Conservation (phyloP, 257 asterid species). For the Henckelia pumila region DNA sequence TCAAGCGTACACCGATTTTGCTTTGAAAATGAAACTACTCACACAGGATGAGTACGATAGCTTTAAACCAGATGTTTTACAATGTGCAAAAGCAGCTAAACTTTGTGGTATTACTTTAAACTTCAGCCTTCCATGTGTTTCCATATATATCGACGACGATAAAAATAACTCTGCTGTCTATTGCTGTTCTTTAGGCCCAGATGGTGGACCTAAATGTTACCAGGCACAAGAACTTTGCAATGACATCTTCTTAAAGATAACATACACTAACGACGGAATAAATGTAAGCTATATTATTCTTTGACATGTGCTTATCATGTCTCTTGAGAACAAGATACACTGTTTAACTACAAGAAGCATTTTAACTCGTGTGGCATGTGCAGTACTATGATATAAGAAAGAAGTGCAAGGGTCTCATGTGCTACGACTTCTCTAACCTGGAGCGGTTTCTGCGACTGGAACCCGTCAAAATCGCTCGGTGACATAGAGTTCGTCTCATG, state of each 20-base stretch:
- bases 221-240: constrained; percentile 48
- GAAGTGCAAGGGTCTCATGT: constrained; percentile 47
- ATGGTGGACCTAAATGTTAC: constrained; percentile 43
- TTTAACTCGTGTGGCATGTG: background rate
- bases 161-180: background rate
- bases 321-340: background rate
- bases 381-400: constrained; percentile 59
- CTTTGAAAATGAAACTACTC: constrained; percentile 51
- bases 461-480: constrained; percentile 49
- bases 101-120: constrained; percentile 32
- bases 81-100: constrained; percentile 42
- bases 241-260: too few relatives aligned
- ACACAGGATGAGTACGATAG: constrained; percentile 34
- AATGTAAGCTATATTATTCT: constrained; percentile 34
- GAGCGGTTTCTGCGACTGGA: constrained; percentile 45
- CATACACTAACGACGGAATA: too few relatives aligned
- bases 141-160: background rate
- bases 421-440: constrained; percentile 61
- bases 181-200: constrained; percentile 34
- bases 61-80: constrained; percentile 31
- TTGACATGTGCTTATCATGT: background rate
- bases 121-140: background rate
- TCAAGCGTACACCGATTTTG: constrained; percentile 48
- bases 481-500: constrained; percentile 61
- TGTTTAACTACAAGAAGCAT: background rate